A percentile compares a stretch with the other conserved stretches of the same genome.
phyloP scores from a whole-genome alignment of 495 filamentous ascomycete genomes.

The Penicillium subrubescens region DNA sequence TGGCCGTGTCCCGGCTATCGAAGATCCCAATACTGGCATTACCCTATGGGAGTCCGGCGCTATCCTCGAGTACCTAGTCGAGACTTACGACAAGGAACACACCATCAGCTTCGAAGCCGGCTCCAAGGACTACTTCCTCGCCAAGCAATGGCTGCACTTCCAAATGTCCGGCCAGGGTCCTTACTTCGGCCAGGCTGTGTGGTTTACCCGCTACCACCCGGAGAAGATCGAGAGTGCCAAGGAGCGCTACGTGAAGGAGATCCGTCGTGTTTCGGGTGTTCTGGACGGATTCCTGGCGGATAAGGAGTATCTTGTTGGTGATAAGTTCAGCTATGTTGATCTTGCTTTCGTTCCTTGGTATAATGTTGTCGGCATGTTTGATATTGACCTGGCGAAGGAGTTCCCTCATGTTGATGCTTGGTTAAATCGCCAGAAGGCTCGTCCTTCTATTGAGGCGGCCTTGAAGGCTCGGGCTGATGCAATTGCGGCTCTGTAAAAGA shows the following conservation, averaged over 20 bases:
- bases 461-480: constrained; percentile 38
- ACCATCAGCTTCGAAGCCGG: constrained; percentile 57
- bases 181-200: constrained; percentile 62
- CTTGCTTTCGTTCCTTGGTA: constrained; percentile 61
- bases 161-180: constrained; percentile 71
- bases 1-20: constrained; percentile 63
- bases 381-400: constrained; percentile 37
- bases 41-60: constrained; percentile 75
- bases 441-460: constrained; percentile 43
- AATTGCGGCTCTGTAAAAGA: constrained; percentile 5
- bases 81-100: constrained; percentile 67
- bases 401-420: constrained; percentile 46
- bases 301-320: constrained; percentile 62
- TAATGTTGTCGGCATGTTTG: constrained; percentile 16
- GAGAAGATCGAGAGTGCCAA: constrained; percentile 60
- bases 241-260: constrained; percentile 62
- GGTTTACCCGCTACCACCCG: constrained; percentile 57
- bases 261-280: constrained; percentile 60
- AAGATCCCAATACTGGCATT: constrained; percentile 68
- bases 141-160: constrained; percentile 68
- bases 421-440: constrained; percentile 42
- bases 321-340: constrained; percentile 61
- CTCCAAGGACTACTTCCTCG: constrained; percentile 50
- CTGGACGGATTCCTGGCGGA: constrained; percentile 53
- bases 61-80: constrained; percentile 70